Conservation (phyloP, 495 filamentous ascomycete species). For the Penicillium antarcticum region DNA sequence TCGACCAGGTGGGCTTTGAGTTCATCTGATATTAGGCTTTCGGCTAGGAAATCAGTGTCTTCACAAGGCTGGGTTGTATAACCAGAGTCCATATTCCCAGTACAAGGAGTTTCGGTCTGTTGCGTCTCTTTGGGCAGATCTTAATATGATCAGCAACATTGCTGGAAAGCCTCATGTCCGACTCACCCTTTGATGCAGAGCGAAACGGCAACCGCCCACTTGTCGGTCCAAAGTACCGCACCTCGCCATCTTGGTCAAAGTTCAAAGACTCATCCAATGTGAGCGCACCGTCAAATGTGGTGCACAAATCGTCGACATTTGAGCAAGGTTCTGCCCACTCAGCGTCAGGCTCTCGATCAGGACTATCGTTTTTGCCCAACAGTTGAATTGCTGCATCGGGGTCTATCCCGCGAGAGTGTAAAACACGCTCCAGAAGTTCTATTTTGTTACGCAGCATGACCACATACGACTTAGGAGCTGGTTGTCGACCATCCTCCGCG, state of each 20-base stretch:
- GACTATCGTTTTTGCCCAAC: constrained; percentile 6
- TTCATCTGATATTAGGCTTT: constrained; percentile 12
- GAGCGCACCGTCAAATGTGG: constrained; percentile 25
- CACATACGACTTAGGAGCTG: constrained; percentile 30
- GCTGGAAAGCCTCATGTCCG: not conserved
- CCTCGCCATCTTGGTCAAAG: constrained; percentile 29
- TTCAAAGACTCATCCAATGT: constrained; percentile 29
- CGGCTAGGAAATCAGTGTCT: not conserved
- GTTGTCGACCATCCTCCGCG: constrained; percentile 24
- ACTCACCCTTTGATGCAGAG: constrained; percentile 12
- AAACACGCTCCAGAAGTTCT: constrained; percentile 20
- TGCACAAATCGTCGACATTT: constrained; percentile 20
- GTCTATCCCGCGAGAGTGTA: constrained; percentile 21
- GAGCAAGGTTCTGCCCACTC: not conserved
- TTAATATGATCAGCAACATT: constrained; percentile 5
- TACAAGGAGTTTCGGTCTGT: constrained; percentile 8
- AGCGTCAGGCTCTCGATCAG: not conserved
- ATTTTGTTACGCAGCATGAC: constrained; percentile 26
- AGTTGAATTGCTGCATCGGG: constrained; percentile 19
- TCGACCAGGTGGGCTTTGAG: constrained; percentile 23
- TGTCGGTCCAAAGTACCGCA: constrained; percentile 29
- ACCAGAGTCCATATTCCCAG: not conserved
- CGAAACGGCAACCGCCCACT: constrained; percentile 26
- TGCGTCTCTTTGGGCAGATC: constrained; percentile 12
- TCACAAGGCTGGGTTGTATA: not conserved